Evolutionary conservation across 805 yeast species (phyloP).

Genomic region (Yarrowia divulgata): DNA sequence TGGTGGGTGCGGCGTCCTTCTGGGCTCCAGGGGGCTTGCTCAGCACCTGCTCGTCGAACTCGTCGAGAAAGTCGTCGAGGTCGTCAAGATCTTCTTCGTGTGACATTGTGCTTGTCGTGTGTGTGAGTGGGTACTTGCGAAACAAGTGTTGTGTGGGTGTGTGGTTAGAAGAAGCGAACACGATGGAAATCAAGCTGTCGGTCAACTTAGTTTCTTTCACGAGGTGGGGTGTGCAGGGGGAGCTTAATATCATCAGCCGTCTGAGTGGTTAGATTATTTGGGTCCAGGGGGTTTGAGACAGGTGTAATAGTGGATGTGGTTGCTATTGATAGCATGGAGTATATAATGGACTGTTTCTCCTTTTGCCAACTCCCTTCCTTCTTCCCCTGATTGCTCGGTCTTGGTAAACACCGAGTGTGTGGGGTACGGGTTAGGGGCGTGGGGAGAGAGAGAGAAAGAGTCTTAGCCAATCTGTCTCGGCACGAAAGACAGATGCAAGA

Average conservation of each 20-base stretch:
- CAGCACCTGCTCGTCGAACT: conserved; percentile 75
- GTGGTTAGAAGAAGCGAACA: conserved; percentile 8
- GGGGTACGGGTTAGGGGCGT: conserved; percentile 33
- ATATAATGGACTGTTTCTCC: neutral
- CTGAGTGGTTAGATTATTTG: neutral
- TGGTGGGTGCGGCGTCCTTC: neutral
- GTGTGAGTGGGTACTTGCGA: too few species aligned
- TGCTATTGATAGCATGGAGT: neutral
- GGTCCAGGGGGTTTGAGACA: neutral
- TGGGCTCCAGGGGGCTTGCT: conserved; percentile 63
- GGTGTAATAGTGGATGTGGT: neutral
- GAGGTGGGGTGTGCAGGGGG: conserved; percentile 36
- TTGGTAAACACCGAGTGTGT: conserved; percentile 12
- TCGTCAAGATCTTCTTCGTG: conserved; percentile 47
- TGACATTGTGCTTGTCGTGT: neutral
- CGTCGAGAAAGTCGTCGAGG: conserved; percentile 69
- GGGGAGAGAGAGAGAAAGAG: neutral
- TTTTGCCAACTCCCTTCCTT: neutral
- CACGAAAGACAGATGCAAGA: too few species aligned
- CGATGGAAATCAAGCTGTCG: conserved; percentile 16
- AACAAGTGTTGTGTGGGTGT: conserved; percentile 8
- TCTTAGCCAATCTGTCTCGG: conserved; percentile 5
- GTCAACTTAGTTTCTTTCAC: conserved; percentile 36
- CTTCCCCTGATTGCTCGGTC: too few species aligned
- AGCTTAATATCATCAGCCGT: conserved; percentile 6